Evolutionary conservation across 169 alveolate genomes (phyloP), one percentile per base, ranked within the genome.

Genomic region (Cystoisospora suis): DNA sequence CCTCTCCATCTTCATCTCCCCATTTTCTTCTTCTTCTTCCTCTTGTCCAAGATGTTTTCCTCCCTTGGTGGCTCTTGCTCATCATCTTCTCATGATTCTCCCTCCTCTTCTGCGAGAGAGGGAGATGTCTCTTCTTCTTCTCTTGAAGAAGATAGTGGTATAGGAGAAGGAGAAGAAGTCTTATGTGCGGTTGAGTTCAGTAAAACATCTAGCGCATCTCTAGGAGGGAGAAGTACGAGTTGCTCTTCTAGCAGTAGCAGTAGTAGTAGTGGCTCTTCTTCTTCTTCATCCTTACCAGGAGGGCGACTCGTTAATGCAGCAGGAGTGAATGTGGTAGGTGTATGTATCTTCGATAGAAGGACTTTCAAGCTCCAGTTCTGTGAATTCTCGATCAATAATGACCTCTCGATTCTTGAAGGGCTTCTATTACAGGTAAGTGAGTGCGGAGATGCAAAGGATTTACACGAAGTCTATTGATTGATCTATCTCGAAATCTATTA

Each of bases 181-280:
- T 29, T 72, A 46, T 72, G 83, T 34, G 83, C 83, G 1, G 83
- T 72, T 27, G 83, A 72, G 27, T 72, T 72, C 45, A 34, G 83
- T 6, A 40, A 36, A 17, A 2, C 32, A 4, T 29, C 38, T 27
- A 15, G 58, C 83, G 58, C 23, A 23, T 12, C 65, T 15, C 29
- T 23, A 53, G 65, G 29, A 23, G 29, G 29, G 29, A 15, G 29
- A 12, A 53, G 12, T 23, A 23, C 65, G 65, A 23, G 29, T 53
- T 23, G 12, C 65, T 53, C 65, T 12, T 12, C 12, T 23, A 12
- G 65, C 65, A 23, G 65, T 23, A 53, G 65, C 65, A 23, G 29
- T 12, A 53, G 29, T 12, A 53, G 29, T 53, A 23, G 65, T 53
- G 65, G 29, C 29, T 12, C 29, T 12, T 23, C 29, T 12, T 23